phyloP scores from a whole-genome alignment of 208 protist species.

The Herpetomonas samuelpessoai region DNA sequence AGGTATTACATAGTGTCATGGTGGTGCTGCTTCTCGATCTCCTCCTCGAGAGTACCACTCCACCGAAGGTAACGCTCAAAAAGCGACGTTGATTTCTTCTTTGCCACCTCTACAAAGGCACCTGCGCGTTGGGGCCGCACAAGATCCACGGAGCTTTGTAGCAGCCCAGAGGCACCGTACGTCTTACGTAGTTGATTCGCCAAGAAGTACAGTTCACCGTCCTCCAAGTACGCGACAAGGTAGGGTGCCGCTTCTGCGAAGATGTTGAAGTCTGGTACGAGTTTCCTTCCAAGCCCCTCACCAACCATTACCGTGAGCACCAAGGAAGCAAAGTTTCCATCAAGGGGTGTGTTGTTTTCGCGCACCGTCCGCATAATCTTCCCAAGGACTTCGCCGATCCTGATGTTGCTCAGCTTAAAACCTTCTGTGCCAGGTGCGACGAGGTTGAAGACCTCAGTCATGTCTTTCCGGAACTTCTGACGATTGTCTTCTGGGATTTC shows the following conservation, averaged over 20 bases:
- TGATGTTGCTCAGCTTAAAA: constrained; percentile 79
- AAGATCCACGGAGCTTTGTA: constrained; percentile 60
- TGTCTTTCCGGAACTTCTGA: constrained; percentile 58
- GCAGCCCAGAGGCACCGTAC: constrained; percentile 54
- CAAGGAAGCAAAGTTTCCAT: constrained; percentile 91
- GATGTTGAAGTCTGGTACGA: constrained; percentile 90
- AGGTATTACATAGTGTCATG: neutral
- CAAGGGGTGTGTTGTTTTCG: constrained; percentile 82
- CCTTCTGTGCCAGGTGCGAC: constrained; percentile 67
- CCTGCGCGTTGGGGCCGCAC: constrained; percentile 36
- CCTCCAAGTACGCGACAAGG: constrained; percentile 68
- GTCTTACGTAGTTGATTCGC: constrained; percentile 63
- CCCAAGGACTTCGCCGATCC: constrained; percentile 73
- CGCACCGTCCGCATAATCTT: constrained; percentile 79
- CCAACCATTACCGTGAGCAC: constrained; percentile 90
- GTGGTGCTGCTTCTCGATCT: neutral
- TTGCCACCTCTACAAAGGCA: constrained; percentile 51
- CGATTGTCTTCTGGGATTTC: constrained; percentile 26
- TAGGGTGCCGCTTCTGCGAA: constrained; percentile 85
- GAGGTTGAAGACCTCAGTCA: constrained; percentile 79
- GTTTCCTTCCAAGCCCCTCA: constrained; percentile 87
- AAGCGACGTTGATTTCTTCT: constrained; percentile 21
- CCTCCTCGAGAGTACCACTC: neutral
- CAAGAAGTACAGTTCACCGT: constrained; percentile 65
- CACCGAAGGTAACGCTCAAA: constrained; percentile 6